Evolutionary conservation across 257 asterid species (phyloP).

Genomic region (Fraxinus anomala): DNA sequence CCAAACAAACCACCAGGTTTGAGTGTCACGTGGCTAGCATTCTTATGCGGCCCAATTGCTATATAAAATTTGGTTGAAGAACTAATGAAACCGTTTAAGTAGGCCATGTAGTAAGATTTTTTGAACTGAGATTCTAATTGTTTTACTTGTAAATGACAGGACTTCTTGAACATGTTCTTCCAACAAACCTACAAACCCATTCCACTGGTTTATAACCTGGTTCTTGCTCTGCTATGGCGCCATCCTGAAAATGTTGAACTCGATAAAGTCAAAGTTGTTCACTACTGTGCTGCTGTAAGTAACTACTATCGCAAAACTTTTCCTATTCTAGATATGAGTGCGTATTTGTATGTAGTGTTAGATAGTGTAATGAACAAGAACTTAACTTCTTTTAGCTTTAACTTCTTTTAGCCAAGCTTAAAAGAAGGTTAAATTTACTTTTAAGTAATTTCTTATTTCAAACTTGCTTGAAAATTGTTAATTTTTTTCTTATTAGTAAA

Average conservation of each 20-base stretch:
- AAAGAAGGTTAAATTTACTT: not conserved
- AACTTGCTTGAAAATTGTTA: not conserved
- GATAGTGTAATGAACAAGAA: not conserved
- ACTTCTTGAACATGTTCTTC: slow-evolving; percentile 13
- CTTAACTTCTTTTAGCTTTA: not conserved
- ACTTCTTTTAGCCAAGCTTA: not conserved
- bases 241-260: slow-evolving; percentile 21
- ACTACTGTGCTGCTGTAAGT: slow-evolving; percentile 23
- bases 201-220: slow-evolving; percentile 21
- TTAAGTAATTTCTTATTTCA: too few species aligned
- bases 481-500: not conserved
- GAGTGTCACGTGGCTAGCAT: not conserved
- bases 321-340: not conserved
- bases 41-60: not conserved
- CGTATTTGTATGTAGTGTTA: not conserved
- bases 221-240: slow-evolving; percentile 24
- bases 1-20: not conserved
- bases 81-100: not conserved
- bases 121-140: not conserved
- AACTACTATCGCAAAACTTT: not conserved
- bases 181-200: slow-evolving; percentile 13
- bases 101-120: not conserved
- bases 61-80: not conserved
- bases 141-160: slow-evolving; percentile 16
- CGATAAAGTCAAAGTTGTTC: slow-evolving; percentile 25